Evolutionary conservation across 2,329 filamentous ascomycete genomes (phyloP), one percentile per base, ranked within the genome.

Genomic region (Stagonosporopsis chrysanthemi): DNA sequence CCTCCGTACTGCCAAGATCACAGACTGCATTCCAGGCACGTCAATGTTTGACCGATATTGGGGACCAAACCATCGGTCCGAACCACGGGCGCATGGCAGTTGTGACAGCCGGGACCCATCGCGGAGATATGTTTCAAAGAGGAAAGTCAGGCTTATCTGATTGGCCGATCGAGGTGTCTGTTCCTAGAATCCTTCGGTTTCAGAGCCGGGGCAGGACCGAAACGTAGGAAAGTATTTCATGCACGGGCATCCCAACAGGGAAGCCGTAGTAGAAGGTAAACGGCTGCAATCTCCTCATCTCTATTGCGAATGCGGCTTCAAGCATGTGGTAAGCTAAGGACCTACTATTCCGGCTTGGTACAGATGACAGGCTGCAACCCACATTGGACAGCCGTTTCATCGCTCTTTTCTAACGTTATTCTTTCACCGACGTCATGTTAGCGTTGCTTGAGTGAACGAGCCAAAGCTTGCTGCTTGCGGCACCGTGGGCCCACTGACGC

Each of bases 11-110:
- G 56, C 51, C 51, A 59, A 52, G 51, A 33, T 33, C 39, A 15
- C 40, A 41, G 43, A 58, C 36, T 36, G 40, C 55, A 48, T 40
- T 56, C 55, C 43, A 58, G 49, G 48, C 55, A 58, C 44, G 49
- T 58, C 14, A 8, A 29, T 45, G 55, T 58, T 49, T 58, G 48
- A 49, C 55, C 47, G 44, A 52, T 52, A 52, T 52, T 58, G 49
- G 12, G 24, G 26, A 45, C 43, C 22, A 40, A 33, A 38, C 43
- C 22, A 22, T 52, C 54, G 54, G 54, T 40, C 54, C 54, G 54
- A 57, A 24, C 48, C 38, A 46, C 23, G 26, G 23, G 38, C 46
- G 43, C 31, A 47, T 40, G 43, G 48, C 29, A 38, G n/a, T 28
- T 28, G 43, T 39, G 33, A 49, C 48, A 49, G 49, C 44, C 28